A percentile compares a stretch with the other conserved stretches of the same genome.
These are phyloP conservation scores for Grosmannia clavigera DNA, from an alignment of 2,329 filamentous ascomycete species.

Conservation along the genomic window DNA sequence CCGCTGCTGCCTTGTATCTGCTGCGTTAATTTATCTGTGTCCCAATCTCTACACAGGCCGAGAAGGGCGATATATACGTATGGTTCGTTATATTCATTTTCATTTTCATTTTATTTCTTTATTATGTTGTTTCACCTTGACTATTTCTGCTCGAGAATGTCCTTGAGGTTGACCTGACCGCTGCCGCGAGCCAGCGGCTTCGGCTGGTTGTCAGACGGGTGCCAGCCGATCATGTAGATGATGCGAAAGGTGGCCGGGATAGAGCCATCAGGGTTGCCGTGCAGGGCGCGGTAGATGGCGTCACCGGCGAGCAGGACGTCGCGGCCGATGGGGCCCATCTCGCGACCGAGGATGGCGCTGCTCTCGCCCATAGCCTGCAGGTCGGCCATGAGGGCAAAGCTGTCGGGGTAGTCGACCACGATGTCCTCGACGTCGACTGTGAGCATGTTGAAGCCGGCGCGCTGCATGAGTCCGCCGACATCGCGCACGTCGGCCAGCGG, in stretches of 20 bases:
- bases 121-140: background rate
- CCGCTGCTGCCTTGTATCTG: background rate
- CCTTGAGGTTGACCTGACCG: slow-evolving; percentile 78
- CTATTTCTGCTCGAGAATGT: slow-evolving; percentile 47
- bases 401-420: slow-evolving; percentile 84
- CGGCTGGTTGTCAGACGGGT: slow-evolving; percentile 65
- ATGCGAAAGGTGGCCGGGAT: slow-evolving; percentile 87
- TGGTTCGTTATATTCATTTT: background rate
- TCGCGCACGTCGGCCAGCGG: slow-evolving; percentile 87
- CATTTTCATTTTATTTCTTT: background rate
- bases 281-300: slow-evolving; percentile 75
- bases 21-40: background rate
- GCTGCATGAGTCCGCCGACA: slow-evolving; percentile 73
- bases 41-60: too few relatives aligned
- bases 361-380: slow-evolving; percentile 93
- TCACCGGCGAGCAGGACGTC: slow-evolving; percentile 83
- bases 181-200: slow-evolving; percentile 74
- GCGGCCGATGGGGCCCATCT: slow-evolving; percentile 62
- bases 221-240: slow-evolving; percentile 99
- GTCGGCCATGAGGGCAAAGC: slow-evolving; percentile 84
- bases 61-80: too few relatives aligned
- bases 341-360: slow-evolving; percentile 77
- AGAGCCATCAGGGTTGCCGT: slow-evolving; percentile 66
- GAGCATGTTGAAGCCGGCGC: slow-evolving; percentile 85
- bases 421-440: slow-evolving; percentile 98